Evolutionary conservation across 495 filamentous ascomycete species (phyloP).

Genomic region (Penicillium robsamsonii): DNA sequence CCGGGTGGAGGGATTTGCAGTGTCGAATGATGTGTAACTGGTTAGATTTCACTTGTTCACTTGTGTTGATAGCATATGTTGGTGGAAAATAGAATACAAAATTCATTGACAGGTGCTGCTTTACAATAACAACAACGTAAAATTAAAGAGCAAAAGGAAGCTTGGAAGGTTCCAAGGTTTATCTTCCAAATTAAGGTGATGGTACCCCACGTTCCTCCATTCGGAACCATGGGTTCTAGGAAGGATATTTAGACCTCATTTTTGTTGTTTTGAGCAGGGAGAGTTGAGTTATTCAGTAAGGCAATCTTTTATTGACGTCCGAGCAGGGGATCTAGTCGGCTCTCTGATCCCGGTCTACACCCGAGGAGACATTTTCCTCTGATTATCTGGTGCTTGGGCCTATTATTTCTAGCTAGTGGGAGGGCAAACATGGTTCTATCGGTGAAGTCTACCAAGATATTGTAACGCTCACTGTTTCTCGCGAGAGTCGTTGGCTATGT

Average conservation of each 20-base stretch:
- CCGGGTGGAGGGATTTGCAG: constrained; percentile 9
- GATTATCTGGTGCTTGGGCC: background rate
- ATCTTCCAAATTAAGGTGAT: background rate
- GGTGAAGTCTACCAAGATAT: background rate
- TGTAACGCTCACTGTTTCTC: background rate
- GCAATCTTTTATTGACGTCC: background rate
- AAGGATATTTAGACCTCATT: background rate
- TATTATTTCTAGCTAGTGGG: background rate
- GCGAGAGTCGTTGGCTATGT: background rate
- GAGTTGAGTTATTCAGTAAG: background rate
- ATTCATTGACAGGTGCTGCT: background rate
- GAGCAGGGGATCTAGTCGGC: too few species aligned
- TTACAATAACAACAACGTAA: background rate
- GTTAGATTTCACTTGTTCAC: background rate
- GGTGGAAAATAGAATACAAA: background rate
- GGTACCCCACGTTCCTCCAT: background rate
- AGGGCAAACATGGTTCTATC: background rate
- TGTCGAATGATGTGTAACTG: constrained; percentile 3
- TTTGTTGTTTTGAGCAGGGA: background rate
- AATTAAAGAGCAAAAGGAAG: background rate
- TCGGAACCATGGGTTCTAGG: background rate
- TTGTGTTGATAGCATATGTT: background rate
- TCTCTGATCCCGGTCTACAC: background rate
- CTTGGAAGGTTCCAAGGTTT: too few species aligned
- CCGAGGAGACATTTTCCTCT: background rate